Base-by-base conservation (phyloP, 805 yeast species). In the Saccharomycopsis olivae region DNA sequence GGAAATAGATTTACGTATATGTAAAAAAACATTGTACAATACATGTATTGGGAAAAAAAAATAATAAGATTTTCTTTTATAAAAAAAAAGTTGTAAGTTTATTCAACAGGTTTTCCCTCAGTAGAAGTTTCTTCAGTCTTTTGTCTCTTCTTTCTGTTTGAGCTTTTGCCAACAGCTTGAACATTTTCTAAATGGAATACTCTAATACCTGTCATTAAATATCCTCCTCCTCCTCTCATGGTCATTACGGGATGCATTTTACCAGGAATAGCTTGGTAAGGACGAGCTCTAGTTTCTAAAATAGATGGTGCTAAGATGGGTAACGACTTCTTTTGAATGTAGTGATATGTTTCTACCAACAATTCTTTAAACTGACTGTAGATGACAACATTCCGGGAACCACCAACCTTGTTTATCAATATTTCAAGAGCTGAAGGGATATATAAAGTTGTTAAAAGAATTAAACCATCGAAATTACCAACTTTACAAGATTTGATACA, bases 221-320 rank as follows among this genome's bases (percentile, higher is more conserved):
- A 89, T 0, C 99, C 99, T 25, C 96, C 97, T 43, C 81, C 88
- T 5, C 95, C 87, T 52, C 85, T 71, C 69, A 80, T 77, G 0
- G 96, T 84, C 99, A 92, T 92, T 45, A 78, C 55, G 1, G 99
- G 99, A 58, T 92, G 99, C 53, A 89, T 65, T 55, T 94, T 77
- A 5, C 97, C 98, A 15, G 94, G 85, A 21, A 89, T 75, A 3
- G 96, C 86, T 63, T 92, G 99, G 56, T 81, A 88, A 36, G 78
- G 78, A 48, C 96, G 72, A 10, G 82, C 92, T 47, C 84, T 68
- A 1, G 94, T 74, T 57, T 88, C 96, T 47, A 72, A 68, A 17
- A 89, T 74, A 13, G 85, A 73, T 4, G 96, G 94, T 0, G 92
- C 89, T 50, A 92, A 64, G 8, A 84, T 72, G 34, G 86, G 68